phyloP scores from a whole-genome alignment of 2,329 filamentous ascomycete genomes.

The Fusarium tupiense region DNA sequence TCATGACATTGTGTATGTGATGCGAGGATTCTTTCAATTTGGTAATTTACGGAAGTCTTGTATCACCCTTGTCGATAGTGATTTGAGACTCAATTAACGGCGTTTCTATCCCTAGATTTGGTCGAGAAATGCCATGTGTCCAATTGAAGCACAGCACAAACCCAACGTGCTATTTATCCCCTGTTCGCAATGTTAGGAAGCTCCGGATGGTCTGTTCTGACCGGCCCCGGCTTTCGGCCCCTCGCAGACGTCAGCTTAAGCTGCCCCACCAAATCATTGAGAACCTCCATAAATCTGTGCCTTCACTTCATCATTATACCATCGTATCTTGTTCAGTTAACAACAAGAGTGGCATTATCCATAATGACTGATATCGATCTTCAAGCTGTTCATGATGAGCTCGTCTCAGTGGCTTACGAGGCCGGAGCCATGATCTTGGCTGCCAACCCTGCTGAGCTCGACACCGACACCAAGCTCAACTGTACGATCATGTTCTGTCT shows the following conservation, averaged over 20 bases:
- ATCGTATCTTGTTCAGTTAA: not conserved
- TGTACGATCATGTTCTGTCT: slow-evolving; percentile 55
- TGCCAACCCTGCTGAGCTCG: slow-evolving; percentile 67
- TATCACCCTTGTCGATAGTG: slow-evolving; percentile 14
- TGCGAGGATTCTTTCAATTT: slow-evolving; percentile 15
- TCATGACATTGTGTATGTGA: slow-evolving; percentile 21
- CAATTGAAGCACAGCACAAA: not conserved
- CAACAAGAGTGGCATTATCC: not conserved
- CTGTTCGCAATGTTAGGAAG: not conserved
- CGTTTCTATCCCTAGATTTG: slow-evolving; percentile 21
- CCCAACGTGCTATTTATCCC: slow-evolving; percentile 1
- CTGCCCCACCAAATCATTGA: slow-evolving; percentile 34
- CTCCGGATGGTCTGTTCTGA: slow-evolving; percentile 12
- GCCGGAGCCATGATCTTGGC: slow-evolving; percentile 72
- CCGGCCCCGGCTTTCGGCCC: slow-evolving; percentile 24
- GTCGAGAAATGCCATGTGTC: not conserved
- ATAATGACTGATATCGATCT: slow-evolving; percentile 67
- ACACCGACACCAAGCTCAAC: slow-evolving; percentile 71
- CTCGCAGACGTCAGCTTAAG: slow-evolving; percentile 19
- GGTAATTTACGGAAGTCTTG: slow-evolving; percentile 20
- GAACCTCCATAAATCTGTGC: slow-evolving; percentile 37
- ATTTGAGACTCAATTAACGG: slow-evolving; percentile 17
- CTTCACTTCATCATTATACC: slow-evolving; percentile 1
- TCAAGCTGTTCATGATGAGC: slow-evolving; percentile 68
- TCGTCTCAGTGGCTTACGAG: slow-evolving; percentile 68